phyloP scores from a whole-genome alignment of 805 yeast genomes.

The Candida piceae region DNA sequence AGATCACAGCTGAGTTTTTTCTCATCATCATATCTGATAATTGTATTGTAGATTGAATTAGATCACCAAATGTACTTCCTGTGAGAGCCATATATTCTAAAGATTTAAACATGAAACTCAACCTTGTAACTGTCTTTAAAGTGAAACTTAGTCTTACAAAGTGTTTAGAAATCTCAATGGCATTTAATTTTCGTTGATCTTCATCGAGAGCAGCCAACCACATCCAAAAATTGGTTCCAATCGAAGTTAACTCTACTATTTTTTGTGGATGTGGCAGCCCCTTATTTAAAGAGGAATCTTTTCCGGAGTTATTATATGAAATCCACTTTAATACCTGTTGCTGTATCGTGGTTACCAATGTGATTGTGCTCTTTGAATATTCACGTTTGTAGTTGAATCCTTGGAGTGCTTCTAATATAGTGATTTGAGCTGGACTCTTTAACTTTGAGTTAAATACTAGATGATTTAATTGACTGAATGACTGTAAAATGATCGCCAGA shows the following conservation, averaged over 20 bases:
- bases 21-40: constrained; percentile 5
- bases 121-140: constrained; percentile 4
- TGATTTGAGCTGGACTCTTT: background rate
- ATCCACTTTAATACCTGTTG: background rate
- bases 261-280: constrained; percentile 3
- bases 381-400: constrained; percentile 4
- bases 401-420: constrained; percentile 1
- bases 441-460: background rate
- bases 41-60: constrained; percentile 8
- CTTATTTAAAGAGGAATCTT: background rate
- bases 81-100: constrained; percentile 5
- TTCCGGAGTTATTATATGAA: background rate
- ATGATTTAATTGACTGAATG: background rate
- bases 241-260: constrained; percentile 3
- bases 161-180: constrained; percentile 1
- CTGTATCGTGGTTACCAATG: background rate
- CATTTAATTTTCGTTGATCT: background rate
- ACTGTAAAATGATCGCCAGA: background rate
- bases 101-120: constrained; percentile 6
- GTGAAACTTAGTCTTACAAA: constrained; percentile 3
- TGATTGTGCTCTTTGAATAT: constrained; percentile 1
- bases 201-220: constrained; percentile 10
- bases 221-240: constrained; percentile 6
- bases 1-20: constrained; percentile 4
- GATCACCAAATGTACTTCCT: constrained; percentile 1